A percentile compares a stretch with the other conserved stretches of the same genome.
Conservation (phyloP, 2,329 filamentous ascomycete species). For the Alternaria ethzedia region DNA sequence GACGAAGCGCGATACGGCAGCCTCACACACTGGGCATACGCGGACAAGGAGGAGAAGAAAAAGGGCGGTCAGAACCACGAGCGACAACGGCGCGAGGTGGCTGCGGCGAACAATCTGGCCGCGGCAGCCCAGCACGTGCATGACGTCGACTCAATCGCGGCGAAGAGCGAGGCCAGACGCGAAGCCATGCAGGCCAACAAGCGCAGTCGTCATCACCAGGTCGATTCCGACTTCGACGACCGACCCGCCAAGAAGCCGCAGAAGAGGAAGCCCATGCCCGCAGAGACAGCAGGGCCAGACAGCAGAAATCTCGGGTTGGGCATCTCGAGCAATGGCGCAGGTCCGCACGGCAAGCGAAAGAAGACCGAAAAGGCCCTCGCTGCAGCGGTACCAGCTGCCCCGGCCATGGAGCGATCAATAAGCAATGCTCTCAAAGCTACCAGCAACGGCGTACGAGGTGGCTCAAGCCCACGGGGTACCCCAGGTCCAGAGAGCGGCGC, state of each 20-base stretch:
- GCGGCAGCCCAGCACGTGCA: slow-evolving; percentile 77
- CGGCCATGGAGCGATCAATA: slow-evolving; percentile 71
- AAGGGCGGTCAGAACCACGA: slow-evolving; percentile 68
- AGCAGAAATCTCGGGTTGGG: slow-evolving; percentile 65
- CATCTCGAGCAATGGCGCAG: slow-evolving; percentile 63
- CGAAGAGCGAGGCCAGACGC: slow-evolving; percentile 82
- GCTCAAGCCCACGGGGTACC: slow-evolving; percentile 71
- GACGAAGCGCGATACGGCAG: slow-evolving; percentile 95
- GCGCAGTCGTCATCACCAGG: slow-evolving; percentile 69
- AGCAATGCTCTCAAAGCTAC: slow-evolving; percentile 62
- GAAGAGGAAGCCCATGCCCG: slow-evolving; percentile 64
- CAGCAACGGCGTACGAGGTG: slow-evolving; percentile 45
- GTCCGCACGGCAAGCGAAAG: slow-evolving; percentile 72
- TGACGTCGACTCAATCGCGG: slow-evolving; percentile 80
- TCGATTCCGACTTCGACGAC: slow-evolving; percentile 83
- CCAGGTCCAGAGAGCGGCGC: slow-evolving; percentile 60
- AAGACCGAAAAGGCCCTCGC: slow-evolving; percentile 73
- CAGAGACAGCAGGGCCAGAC: slow-evolving; percentile 52
- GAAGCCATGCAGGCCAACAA: slow-evolving; percentile 81
- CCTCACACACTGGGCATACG: slow-evolving; percentile 92
- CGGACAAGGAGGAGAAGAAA: slow-evolving; percentile 72
- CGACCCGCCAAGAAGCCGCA: slow-evolving; percentile 66
- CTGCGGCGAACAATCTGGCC: slow-evolving; percentile 70
- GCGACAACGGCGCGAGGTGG: slow-evolving; percentile 78
- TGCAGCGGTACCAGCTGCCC: slow-evolving; percentile 44